phyloP scores from a whole-genome alignment of 1,139 yeast species.

The Debaryomycetaceae sp. region DNA sequence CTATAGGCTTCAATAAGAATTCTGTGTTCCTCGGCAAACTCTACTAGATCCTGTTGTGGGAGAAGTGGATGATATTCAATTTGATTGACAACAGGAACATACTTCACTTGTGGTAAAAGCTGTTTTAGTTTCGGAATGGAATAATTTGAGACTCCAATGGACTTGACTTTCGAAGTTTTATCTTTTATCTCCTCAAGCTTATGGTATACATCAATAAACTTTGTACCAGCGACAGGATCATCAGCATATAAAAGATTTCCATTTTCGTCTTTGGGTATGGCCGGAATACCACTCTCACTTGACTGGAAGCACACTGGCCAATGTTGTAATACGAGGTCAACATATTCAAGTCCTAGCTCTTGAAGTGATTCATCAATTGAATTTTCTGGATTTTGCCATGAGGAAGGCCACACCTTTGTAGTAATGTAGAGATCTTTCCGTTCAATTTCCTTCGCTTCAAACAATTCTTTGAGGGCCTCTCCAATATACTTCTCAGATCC shows the following conservation, averaged over 20 bases:
- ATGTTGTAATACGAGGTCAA: conserved; percentile 57
- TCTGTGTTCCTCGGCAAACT: conserved; percentile 21
- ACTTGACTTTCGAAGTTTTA: conserved; percentile 25
- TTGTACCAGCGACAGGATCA: conserved; percentile 35
- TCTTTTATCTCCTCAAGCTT: conserved; percentile 41
- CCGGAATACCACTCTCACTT: conserved; percentile 36
- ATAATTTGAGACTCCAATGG: conserved; percentile 35
- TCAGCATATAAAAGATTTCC: conserved; percentile 44
- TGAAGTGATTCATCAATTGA: conserved; percentile 34
- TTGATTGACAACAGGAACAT: conserved; percentile 33
- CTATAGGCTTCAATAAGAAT: conserved; percentile 32
- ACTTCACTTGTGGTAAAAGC: conserved; percentile 24
- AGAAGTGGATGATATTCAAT: conserved; percentile 38
- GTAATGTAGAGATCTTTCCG: conserved; percentile 60
- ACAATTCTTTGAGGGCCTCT: conserved; percentile 45
- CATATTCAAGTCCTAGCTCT: conserved; percentile 51
- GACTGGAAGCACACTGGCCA: conserved; percentile 52
- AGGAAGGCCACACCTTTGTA: conserved; percentile 57
- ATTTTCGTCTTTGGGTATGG: conserved; percentile 32
- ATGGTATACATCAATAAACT: conserved; percentile 47
- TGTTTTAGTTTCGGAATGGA: conserved; percentile 24
- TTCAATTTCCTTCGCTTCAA: conserved; percentile 45
- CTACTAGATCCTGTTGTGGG: conserved; percentile 35
- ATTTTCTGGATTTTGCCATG: conserved; percentile 33
- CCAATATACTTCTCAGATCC: conserved; percentile 52